Base-by-base conservation (phyloP, 768 basidiomycete genomes). In the Tulasnella sp. region DNA sequence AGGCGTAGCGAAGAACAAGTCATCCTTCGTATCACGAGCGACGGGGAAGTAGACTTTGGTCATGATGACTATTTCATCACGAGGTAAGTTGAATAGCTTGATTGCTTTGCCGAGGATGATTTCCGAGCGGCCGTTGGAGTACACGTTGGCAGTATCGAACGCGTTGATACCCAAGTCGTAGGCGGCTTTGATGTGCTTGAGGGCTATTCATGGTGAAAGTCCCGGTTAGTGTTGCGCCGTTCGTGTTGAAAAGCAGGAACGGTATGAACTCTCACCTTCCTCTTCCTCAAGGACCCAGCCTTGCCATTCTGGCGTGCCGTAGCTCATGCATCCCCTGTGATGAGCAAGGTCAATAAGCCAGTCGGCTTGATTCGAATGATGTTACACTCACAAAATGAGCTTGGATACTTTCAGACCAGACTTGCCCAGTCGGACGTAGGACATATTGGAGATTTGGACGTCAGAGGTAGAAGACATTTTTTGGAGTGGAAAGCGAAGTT, bases 61-160 rank as follows among this genome's bases (percentile, higher is more conserved):
- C 87, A 94, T 88, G 21, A 94, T 88, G 19, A 95, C 93, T 62
- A 94, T 90, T 81, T 91, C 89, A 19, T 92, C 91, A 1, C 88
- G 83, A 0, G 87, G 86, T 73, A 73, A 73, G 72, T 73, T 73
- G 72, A 39, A 73, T 18, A 39, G 93, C 82, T 91, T 92, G 85
- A 95, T 90, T 3, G 90, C 92, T 81, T 92, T 91, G 12, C 93
- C 93, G 31, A 93, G 86, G 75, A 93, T 87, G 71, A 88, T 82
- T 83, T 94, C 93, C 0, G 91, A 91, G 6, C 42, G 40, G n/a
- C 75, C 75, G 44, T 75, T 75, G 75, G 38, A 39, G 75, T 75
- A 75, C 18, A 56, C 75, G 27, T 75, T 52, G 40, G 75, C 75
- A 21, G 75, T 75, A 36, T 75, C 75, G 75, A 75, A 75, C 14